These are phyloP conservation scores for Eremothecium sinecaudum DNA, from an alignment of 1,139 yeast species.

Conservation along the genomic window DNA sequence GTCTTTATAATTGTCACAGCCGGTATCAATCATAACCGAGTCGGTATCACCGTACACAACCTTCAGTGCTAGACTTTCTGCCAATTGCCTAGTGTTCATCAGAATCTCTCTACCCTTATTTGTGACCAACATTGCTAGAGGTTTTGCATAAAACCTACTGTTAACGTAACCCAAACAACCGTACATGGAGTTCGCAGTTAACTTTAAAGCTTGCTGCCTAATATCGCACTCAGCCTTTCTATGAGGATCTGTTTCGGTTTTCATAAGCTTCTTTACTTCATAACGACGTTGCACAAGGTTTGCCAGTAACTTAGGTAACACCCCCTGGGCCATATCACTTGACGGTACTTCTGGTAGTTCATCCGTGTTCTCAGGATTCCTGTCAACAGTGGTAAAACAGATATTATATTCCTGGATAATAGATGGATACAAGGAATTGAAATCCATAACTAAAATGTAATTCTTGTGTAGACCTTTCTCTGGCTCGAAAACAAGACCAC, in stretches of 20 bases:
- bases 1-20: constrained; percentile 55
- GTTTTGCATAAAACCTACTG: constrained; percentile 92
- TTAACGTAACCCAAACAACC: constrained; percentile 93
- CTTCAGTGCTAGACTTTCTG: constrained; percentile 70
- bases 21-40: constrained; percentile 97
- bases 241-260: constrained; percentile 55
- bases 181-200: constrained; percentile 98
- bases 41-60: constrained; percentile 99
- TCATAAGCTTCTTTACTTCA: constrained; percentile 80
- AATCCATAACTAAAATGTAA: constrained; percentile 90
- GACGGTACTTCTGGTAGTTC: constrained; percentile 69
- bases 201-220: constrained; percentile 89
- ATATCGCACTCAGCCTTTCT: constrained; percentile 81
- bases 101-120: constrained; percentile 92
- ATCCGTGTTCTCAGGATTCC: constrained; percentile 55
- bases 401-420: constrained; percentile 95
- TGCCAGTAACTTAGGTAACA: constrained; percentile 74
- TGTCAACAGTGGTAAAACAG: constrained; percentile 89
- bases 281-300: constrained; percentile 85
- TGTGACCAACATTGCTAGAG: constrained; percentile 91
- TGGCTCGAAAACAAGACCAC: constrained; percentile 96
- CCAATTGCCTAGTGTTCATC: constrained; percentile 86
- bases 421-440: constrained; percentile 94
- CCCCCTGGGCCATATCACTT: constrained; percentile 55
- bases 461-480: constrained; percentile 90